Percentiles rank a stretch among this genome's conserved stretches.
Evolutionary conservation across 257 asterid species (phyloP).

Genomic region (Gardenia jasminoides): DNA sequence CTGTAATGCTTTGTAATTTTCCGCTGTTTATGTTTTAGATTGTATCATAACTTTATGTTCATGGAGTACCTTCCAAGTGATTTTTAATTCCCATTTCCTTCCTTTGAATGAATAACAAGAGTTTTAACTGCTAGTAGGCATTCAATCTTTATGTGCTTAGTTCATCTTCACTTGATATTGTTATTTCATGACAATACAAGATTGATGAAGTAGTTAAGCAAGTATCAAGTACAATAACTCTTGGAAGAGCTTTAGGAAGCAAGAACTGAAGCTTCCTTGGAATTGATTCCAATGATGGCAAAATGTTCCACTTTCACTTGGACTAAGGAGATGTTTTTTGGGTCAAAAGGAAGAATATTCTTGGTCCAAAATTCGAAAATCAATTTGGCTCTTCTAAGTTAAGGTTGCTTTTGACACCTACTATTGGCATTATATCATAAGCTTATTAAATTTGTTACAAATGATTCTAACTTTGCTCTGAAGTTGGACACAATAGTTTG

Average conservation of each 20-base stretch:
- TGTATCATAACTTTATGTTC: not conserved
- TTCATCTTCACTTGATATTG: not conserved
- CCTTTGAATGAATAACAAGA: not conserved
- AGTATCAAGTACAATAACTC: not conserved
- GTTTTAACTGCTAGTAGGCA: not conserved
- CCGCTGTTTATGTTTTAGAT: too few species aligned
- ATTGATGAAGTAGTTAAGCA: not conserved
- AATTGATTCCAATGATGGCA: not conserved
- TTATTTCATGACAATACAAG: slow-evolving; percentile 5
- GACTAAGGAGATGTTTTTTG: not conserved
- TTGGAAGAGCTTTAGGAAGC: not conserved
- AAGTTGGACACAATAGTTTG: not conserved
- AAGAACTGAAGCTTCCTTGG: not conserved
- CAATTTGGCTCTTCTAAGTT: not conserved
- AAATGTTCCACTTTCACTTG: too few species aligned
- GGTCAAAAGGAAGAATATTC: not conserved
- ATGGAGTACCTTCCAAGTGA: not conserved
- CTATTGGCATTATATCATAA: not conserved
- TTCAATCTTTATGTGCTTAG: not conserved
- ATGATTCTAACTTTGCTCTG: not conserved
- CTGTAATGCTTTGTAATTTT: too few species aligned
- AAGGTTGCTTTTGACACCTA: not conserved
- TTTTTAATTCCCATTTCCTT: not conserved
- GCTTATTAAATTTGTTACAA: not conserved
- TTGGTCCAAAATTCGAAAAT: not conserved